Evolutionary conservation across 139 green algal species (phyloP).

Genomic region (Pycnococcus provasolii): DNA sequence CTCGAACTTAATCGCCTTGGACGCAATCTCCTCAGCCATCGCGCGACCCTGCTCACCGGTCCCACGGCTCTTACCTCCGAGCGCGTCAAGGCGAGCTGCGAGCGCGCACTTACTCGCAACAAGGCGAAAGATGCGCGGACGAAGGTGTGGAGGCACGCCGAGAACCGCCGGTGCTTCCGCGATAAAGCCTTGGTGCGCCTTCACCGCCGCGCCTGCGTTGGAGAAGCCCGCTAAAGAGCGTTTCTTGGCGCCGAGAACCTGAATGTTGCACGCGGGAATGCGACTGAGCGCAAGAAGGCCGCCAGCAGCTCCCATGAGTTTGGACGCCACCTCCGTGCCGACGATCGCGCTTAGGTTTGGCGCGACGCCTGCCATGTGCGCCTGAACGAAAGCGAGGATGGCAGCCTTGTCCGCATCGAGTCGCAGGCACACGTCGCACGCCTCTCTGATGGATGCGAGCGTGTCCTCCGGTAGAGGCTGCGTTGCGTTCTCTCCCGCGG

Average conservation of each 20-base stretch:
- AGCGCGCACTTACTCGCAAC: conserved; percentile 82
- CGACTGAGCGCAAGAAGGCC: conserved; percentile 67
- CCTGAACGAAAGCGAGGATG: conserved; percentile 75
- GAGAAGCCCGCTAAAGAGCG: conserved; percentile 62
- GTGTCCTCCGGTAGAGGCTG: conserved; percentile 42
- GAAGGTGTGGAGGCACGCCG: background rate
- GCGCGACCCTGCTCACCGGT: conserved; percentile 8
- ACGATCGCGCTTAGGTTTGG: conserved; percentile 84
- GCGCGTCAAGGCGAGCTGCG: conserved; percentile 83
- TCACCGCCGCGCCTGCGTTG: conserved; percentile 32
- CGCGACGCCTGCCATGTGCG: conserved; percentile 76
- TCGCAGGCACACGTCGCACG: conserved; percentile 43
- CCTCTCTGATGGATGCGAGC: conserved; percentile 36
- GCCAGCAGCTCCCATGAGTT: conserved; percentile 82
- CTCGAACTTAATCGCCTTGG: conserved; percentile 98
- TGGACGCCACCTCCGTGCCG: conserved; percentile 76
- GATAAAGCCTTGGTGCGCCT: conserved; percentile 62
- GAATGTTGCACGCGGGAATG: conserved; percentile 91
- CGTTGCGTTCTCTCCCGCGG: conserved; percentile 61
- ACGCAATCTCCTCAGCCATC: conserved; percentile 60
- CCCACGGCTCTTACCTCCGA: conserved; percentile 53
- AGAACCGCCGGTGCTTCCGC: conserved; percentile 27
- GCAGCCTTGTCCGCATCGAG: conserved; percentile 69
- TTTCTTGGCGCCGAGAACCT: conserved; percentile 79
- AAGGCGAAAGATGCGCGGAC: conserved; percentile 55